A percentile compares a stretch with the other conserved stretches of the same genome.
Conservation (phyloP, 768 basidiomycete genomes). For the Ramaria sp. region DNA sequence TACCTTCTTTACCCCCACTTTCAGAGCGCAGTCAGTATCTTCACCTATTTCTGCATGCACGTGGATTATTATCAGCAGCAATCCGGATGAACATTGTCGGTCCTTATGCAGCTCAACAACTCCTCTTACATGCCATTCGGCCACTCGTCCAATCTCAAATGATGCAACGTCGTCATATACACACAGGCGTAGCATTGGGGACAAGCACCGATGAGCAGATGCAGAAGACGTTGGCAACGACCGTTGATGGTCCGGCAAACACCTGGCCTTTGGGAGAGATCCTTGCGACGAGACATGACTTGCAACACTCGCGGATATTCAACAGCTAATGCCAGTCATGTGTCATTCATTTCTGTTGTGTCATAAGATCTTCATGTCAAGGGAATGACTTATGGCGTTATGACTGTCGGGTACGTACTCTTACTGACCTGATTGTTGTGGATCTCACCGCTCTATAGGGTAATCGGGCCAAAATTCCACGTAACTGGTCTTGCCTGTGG, state of each 20-base stretch:
- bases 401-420: too few species aligned
- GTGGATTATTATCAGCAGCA: conserved; percentile 82
- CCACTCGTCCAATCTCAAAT: conserved; percentile 52
- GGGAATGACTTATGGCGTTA: too few species aligned
- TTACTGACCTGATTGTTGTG: too few species aligned
- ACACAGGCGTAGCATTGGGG: conserved; percentile 29
- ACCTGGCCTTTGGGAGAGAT: conserved; percentile 98
- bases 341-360: background rate
- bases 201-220: background rate
- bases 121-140: conserved; percentile 65
- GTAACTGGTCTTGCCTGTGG: too few species aligned
- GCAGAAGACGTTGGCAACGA: conserved; percentile 8
- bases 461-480: too few species aligned
- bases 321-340: conserved; percentile 47
- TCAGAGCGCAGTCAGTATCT: conserved; percentile 78
- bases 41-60: conserved; percentile 86
- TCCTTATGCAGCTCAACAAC: conserved; percentile 85
- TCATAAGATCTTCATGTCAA: too few species aligned
- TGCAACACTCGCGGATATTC: conserved; percentile 94
- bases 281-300: conserved; percentile 78
- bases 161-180: conserved; percentile 32
- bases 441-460: too few species aligned
- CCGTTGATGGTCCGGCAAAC: conserved; percentile 58
- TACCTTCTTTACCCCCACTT: background rate
- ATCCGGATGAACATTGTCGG: conserved; percentile 88